Evolutionary conservation across 2,329 filamentous ascomycete species (phyloP).

Genomic region (Phaeosphaeriaceae sp.): DNA sequence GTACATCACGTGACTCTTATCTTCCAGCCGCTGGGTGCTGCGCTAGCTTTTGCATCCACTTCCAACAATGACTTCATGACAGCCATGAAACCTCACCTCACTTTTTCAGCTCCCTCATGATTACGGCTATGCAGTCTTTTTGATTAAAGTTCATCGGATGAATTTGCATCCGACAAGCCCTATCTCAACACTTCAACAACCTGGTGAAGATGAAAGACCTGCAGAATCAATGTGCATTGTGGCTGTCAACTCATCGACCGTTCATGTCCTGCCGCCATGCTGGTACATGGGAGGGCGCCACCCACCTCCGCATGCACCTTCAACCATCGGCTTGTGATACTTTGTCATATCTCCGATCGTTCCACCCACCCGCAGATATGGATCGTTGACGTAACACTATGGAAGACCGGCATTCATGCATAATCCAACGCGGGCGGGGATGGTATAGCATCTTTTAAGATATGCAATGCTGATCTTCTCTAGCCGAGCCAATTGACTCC

Average conservation of each 20-base stretch:
- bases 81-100: no score
- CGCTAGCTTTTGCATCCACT: neutral
- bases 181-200: neutral
- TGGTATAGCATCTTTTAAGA: neutral
- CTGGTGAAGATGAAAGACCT: no score
- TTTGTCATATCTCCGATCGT: conserved; percentile 7
- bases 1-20: conserved; percentile 5
- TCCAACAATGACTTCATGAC: conserved; percentile 3
- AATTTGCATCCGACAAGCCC: neutral
- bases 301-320: neutral
- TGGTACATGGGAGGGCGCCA: neutral
- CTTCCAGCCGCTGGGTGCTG: neutral
- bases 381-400: neutral
- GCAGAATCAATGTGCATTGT: neutral
- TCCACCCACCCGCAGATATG: neutral
- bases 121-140: no score
- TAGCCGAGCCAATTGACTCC: conserved; percentile 13
- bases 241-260: no score
- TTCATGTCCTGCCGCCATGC: no score
- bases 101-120: no score
- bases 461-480: neutral
- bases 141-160: no score
- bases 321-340: conserved; percentile 9
- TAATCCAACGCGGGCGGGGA: conserved; percentile 3
- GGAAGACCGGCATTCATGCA: conserved; percentile 11